A percentile compares a stretch with the other conserved stretches of the same genome.
These are phyloP conservation scores for Phytopythium oedochilum DNA, from an alignment of 352 stramenopile genomes.

Conservation along the genomic window DNA sequence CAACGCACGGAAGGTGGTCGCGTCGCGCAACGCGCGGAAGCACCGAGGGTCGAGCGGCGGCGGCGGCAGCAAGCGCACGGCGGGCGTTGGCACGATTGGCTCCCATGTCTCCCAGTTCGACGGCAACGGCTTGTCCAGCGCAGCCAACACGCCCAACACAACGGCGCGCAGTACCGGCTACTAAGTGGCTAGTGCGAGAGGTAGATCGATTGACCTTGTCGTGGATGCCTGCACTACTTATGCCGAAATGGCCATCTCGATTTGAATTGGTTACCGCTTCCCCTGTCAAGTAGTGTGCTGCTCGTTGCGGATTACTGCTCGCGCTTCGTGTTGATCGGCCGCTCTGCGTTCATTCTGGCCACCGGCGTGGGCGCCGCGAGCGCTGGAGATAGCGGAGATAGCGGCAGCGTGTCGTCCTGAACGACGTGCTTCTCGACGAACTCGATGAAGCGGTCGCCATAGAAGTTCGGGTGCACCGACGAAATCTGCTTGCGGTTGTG, in stretches of 20 bases:
- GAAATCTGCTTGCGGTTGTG: constrained; percentile 88
- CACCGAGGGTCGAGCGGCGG: background rate
- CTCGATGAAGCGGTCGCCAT: constrained; percentile 88
- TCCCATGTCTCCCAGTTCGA: constrained; percentile 2
- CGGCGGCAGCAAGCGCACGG: constrained; percentile 4
- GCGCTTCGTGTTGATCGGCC: background rate
- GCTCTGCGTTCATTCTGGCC: background rate
- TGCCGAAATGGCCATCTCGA: no score
- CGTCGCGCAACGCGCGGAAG: constrained; percentile 3
- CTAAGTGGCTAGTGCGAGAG: no score
- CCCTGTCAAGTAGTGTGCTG: no score
- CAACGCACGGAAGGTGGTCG: constrained; percentile 14
- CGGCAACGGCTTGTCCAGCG: constrained; percentile 2
- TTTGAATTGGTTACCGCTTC: no score
- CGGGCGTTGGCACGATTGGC: constrained; percentile 5
- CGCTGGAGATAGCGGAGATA: constrained; percentile 3
- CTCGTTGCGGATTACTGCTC: background rate
- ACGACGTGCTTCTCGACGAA: constrained; percentile 85
- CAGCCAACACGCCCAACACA: background rate
- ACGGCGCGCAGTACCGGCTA: constrained; percentile 11
- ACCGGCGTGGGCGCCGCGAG: background rate
- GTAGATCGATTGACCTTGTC: no score
- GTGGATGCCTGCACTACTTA: no score
- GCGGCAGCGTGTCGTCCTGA: constrained; percentile 45
- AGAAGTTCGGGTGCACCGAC: constrained; percentile 79